Evolutionary conservation across 257 asterid species (phyloP).

Genomic region (Verbascum thapsus): DNA sequence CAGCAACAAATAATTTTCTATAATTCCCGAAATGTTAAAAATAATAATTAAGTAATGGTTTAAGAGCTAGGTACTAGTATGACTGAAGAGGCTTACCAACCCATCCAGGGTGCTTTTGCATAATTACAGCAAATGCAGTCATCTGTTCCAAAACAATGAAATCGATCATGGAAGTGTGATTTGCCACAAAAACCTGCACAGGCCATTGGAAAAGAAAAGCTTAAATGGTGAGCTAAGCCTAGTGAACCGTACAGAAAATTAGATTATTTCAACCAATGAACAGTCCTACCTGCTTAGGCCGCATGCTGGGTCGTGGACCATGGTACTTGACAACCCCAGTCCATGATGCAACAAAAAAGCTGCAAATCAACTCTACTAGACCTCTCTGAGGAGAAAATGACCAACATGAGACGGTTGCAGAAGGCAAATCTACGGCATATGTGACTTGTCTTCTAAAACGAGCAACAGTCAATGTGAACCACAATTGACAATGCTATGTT

Average conservation of each 20-base stretch:
- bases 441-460: background rate
- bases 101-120: constrained; percentile 88
- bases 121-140: constrained; percentile 79
- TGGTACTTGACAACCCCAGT: constrained; percentile 78
- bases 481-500: background rate
- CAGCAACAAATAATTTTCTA: background rate
- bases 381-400: constrained; percentile 39
- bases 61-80: background rate
- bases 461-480: background rate
- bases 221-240: background rate
- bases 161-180: constrained; percentile 77
- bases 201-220: constrained; percentile 9
- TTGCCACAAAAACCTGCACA: constrained; percentile 67
- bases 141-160: constrained; percentile 68
- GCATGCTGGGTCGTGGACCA: constrained; percentile 69
- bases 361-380: constrained; percentile 70
- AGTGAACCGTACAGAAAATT: background rate
- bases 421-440: background rate
- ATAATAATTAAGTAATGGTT: background rate
- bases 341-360: constrained; percentile 79
- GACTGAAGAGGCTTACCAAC: constrained; percentile 50
- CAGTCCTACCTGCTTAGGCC: constrained; percentile 64
- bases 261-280: constrained; percentile 13
- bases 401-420: constrained; percentile 10
- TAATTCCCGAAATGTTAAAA: background rate